A percentile compares a stretch with the other conserved stretches of the same genome.
Evolutionary conservation across 179 eudicot species (phyloP).

Genomic region (Vitellaria paradoxa): DNA sequence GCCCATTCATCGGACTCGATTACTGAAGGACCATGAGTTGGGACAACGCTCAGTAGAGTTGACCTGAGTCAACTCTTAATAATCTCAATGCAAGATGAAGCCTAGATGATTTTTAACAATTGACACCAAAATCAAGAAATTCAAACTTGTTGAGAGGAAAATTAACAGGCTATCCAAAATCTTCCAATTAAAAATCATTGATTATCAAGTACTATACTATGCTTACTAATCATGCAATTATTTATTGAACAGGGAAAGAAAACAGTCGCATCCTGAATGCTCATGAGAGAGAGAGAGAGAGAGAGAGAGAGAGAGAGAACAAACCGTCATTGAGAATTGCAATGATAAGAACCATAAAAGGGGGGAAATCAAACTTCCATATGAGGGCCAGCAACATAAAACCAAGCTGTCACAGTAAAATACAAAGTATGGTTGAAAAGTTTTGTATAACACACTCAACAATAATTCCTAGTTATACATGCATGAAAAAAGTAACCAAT

Average conservation of each 20-base stretch:
- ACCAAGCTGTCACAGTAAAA: conserved; percentile 48
- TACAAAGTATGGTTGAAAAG: neutral
- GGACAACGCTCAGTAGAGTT: no score
- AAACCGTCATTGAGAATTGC: conserved; percentile 70
- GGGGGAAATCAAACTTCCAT: conserved; percentile 70
- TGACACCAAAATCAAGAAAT: no score
- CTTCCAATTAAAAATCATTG: neutral
- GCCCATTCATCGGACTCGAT: no score
- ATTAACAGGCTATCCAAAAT: no score
- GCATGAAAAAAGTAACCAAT: neutral
- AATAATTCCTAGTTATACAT: neutral
- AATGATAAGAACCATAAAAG: conserved; percentile 71
- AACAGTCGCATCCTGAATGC: neutral
- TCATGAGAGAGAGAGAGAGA: neutral
- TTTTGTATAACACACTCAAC: no score
- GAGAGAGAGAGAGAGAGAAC: neutral
- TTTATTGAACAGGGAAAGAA: neutral
- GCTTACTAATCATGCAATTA: neutral
- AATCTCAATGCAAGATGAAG: no score
- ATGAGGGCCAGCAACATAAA: conserved; percentile 66
- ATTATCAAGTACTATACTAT: neutral
- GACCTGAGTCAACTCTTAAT: no score
- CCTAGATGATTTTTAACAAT: no score
- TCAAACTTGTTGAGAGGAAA: no score
- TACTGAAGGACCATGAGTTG: no score